Evolutionary conservation across 176 grass and related monocot species (phyloP).

Genomic region (Tillandsia fasciculata): DNA sequence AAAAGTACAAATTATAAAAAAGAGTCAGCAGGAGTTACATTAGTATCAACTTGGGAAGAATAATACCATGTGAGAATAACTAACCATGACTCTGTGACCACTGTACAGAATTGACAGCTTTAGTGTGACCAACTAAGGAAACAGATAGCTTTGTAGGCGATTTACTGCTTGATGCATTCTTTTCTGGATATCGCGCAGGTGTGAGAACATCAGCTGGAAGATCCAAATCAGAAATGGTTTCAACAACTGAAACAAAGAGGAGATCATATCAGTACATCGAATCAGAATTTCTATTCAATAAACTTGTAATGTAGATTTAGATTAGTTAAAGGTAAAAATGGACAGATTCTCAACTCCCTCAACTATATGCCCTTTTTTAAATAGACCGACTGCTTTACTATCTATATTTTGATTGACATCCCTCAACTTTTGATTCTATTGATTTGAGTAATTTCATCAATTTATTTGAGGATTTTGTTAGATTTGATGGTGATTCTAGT

Average conservation of each 20-base stretch:
- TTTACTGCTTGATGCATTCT: constrained; percentile 23
- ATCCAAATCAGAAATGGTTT: constrained; percentile 40
- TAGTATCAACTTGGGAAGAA: neutral
- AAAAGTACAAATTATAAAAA: neutral
- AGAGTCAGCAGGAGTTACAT: neutral
- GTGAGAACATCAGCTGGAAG: constrained; percentile 40
- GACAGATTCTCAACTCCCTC: neutral
- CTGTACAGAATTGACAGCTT: constrained; percentile 60
- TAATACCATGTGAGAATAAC: constrained; percentile 21
- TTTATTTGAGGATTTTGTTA: too few species aligned
- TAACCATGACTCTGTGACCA: constrained; percentile 67
- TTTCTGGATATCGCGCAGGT: constrained; percentile 32
- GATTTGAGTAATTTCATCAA: too few species aligned
- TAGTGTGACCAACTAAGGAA: constrained; percentile 49
- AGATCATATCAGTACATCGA: constrained; percentile 16
- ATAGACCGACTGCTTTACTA: neutral
- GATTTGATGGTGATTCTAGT: too few species aligned
- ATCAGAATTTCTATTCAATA: neutral
- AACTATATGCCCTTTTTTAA: neutral
- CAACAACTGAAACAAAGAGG: constrained; percentile 34
- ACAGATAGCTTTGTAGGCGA: constrained; percentile 33
- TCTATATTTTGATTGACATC: neutral
- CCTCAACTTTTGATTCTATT: too few species aligned
- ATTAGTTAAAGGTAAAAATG: neutral
- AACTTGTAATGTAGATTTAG: neutral